Base-by-base conservation (phyloP, 129 eudicot genomes). In the Flaveria linearis region DNA sequence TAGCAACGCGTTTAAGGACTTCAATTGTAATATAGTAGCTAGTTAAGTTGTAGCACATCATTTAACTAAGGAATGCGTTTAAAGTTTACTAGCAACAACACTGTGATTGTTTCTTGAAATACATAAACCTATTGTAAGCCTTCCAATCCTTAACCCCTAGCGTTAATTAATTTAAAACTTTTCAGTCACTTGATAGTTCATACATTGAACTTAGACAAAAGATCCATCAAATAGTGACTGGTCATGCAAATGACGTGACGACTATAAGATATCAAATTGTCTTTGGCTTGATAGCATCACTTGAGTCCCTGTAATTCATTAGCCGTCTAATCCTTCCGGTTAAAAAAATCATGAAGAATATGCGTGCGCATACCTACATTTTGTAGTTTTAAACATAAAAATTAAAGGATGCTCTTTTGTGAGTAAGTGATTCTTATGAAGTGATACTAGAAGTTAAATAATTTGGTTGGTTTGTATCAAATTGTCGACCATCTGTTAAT, bases 21-120 rank as follows among this genome's bases (percentile, higher is more conserved):
- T 22, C 55, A 36, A 20, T 51, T 67, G 25, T 53, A 75, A 13
- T 64, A 23, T 41, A 77, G 75, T 22, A 41, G 25, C 3, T 55
- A 13, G 15, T 45, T 45, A 55, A n/a, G 10, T 36, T 42, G 75
- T 42, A 77, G 55, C 71, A 42, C 57, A 68, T 68, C 61, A 56
- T 68, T 68, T 60, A 42, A 55, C 47, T 7, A 69, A 69, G 81
- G 17, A 43, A 43, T 26, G 61, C 56, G 69, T 53, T 77, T 55
- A 56, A 68, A 56, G 16, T 68, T 18, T 69, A 28, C 20, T 17
- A 53, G 58, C 22, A 33, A 25, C 68, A 67, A 43, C 64, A 47
- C 14, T n/a, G 6, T 22, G 18, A 18, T 51, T 76, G 64, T 50
- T 18, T 64, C 66, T 15, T 20, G 49, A 13, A 45, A 7, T 57